Base-by-base conservation (phyloP, 495 filamentous ascomycete genomes). In the Trichoderma asperelloides region DNA sequence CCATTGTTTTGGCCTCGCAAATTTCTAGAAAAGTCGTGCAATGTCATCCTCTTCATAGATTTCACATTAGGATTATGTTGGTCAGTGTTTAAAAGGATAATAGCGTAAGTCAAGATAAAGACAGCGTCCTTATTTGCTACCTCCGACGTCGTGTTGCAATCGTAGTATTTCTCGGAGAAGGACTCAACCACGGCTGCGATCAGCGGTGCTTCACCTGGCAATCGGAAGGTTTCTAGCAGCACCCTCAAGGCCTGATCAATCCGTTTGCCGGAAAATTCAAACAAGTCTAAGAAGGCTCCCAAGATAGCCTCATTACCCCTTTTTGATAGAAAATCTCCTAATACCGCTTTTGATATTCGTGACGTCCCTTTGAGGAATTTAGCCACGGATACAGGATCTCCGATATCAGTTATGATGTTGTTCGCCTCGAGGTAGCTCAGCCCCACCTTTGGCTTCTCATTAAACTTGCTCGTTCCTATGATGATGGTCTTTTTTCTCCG, bases 11-110 rank as follows among this genome's bases (percentile, higher is more conserved):
- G 90, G 2, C 93, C 93, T 65, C 95, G 85, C 9, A 99, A 77
- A 74, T 99, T 98, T 41, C 85, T 88, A 0, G 91, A 82, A 73
- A 99, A 99, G 71, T 92, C 89, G 25, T 79, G 75, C 66, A 84
- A 84, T 3, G 85, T 86, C 95, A 98, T 98, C 41, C 94, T 91
- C 69, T 86, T 87, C 70, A 86, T 78, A 9, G 80, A 75, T 76
- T 96, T 97, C 62, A 97, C 75, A 70, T 96, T 98, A 2, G 93
- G 91, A 73, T 95, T 98, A 74, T 98, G 94, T 69, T 93, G 89
- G 69, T 98, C 95, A 4, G 95, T 95, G 71, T 96, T 96, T 67
- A 96, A 80, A 87, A 96, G 91, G 75, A 99, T 96, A 71, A 97
- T 96, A 21, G 91, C 95, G 74, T 98, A 99, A 0, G 91, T 94